Evolutionary conservation across 768 basidiomycete species (phyloP), one percentile per base, ranked within the genome.

Genomic region (Peribolospora baueri): DNA sequence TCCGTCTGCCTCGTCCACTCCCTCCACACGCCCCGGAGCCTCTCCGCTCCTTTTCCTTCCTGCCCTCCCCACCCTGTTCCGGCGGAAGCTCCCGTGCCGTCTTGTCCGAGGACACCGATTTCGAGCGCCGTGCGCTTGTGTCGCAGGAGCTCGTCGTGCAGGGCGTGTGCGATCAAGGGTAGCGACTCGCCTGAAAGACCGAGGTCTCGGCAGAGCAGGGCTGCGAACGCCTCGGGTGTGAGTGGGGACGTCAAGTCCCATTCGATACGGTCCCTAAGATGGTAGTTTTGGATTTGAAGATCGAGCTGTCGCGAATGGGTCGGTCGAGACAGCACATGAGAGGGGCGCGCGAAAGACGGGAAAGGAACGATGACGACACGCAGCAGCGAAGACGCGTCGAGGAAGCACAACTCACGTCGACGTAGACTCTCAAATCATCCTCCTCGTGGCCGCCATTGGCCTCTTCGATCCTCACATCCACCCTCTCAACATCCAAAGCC

Each of bases 121-220:
- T 97, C 93, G 42, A 95, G 76, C 4, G 82, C 85, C 65, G 93
- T 88, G 62, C 84, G 84, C 66, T 91, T 95, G 67, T 93, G 87
- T 65, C 84, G 85, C 62, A 91, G 72, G 48, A 98, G 75, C 64
- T 98, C 93, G 64, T 95, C 93, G 66, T 91, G 87, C 11, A 98
- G 70, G 1, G 93, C 90, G 65, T 90, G 85, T 4, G 91, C 77
- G 60, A 98, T 76, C 53, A 97, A 75, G 5, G 91, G 86, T 5
- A 79, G 65, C 0, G 90, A 84, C 65, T 90, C 87, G 45, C 87
- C 84, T 0, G 80, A 73, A 3, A 98, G 74, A 5, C 87, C 88
- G 11, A 97, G 76, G 59, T 97, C 93, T 36, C 73, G 66, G 62
- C 84, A 86, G 42, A 95, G 79, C 51, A 75, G 78, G 45, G 70